Conservation (phyloP, 768 basidiomycete genomes). For the Serendipita vermifera region DNA sequence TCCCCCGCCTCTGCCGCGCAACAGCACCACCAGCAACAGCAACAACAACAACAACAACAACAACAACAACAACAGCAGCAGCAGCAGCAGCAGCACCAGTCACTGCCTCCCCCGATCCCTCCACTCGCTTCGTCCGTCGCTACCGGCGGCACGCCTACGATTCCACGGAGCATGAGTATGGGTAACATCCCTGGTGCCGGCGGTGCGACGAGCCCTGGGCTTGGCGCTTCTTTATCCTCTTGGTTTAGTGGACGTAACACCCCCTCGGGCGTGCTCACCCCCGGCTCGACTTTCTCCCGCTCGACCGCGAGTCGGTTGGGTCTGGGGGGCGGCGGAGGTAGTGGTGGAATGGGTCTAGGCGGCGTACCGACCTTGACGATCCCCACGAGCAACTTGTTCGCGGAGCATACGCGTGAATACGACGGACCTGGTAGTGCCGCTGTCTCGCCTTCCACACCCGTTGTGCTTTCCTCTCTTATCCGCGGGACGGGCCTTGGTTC, state of each 20-base stretch:
- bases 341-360: neutral
- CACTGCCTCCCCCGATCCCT: neutral
- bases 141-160: neutral
- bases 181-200: neutral
- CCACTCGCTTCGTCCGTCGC: neutral
- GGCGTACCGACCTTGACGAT: neutral
- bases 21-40: neutral
- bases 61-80: neutral
- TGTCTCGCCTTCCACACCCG: no score
- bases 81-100: neutral
- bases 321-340: neutral
- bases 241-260: neutral
- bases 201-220: neutral
- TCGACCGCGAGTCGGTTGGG: neutral
- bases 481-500: neutral
- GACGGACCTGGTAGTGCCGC: neutral
- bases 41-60: neutral
- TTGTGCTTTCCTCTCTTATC: neutral
- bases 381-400: neutral
- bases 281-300: neutral
- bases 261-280: neutral
- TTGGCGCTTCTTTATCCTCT: neutral
- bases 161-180: slow-evolving; percentile 5
- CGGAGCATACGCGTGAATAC: neutral
- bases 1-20: neutral